Percentiles rank a stretch among this genome's conserved stretches.
Evolutionary conservation across 2,329 filamentous ascomycete genomes (phyloP).

Genomic region (Botrytis galanthina): DNA sequence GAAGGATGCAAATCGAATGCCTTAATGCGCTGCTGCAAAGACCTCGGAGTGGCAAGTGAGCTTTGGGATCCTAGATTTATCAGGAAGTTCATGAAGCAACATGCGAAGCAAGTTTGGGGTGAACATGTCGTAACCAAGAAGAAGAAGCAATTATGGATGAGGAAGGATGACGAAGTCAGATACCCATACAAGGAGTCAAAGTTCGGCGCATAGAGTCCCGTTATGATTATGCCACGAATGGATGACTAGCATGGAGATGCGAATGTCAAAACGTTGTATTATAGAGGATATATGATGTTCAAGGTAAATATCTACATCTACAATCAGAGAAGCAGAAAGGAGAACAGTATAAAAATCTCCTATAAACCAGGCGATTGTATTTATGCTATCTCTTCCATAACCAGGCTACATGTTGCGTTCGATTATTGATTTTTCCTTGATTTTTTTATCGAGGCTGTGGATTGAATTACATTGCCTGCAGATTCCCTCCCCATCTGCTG

Average conservation of each 20-base stretch:
- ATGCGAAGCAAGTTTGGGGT: slow-evolving; percentile 80
- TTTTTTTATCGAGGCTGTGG: neutral
- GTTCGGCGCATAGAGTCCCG: slow-evolving; percentile 28
- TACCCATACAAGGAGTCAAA: slow-evolving; percentile 57
- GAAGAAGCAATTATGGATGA: slow-evolving; percentile 81
- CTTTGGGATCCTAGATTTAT: slow-evolving; percentile 96
- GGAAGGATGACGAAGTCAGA: slow-evolving; percentile 74
- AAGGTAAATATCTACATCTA: neutral
- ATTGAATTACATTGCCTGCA: neutral
- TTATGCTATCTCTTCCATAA: neutral
- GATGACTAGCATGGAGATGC: neutral
- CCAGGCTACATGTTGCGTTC: neutral
- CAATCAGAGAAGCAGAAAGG: neutral
- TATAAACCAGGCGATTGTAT: neutral
- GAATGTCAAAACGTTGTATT: neutral
- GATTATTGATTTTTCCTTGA: neutral
- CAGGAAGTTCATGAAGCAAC: slow-evolving; percentile 71
- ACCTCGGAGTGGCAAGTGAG: slow-evolving; percentile 89
- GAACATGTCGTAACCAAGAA: slow-evolving; percentile 86
- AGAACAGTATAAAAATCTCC: slow-evolving; percentile 4
- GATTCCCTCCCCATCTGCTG: neutral
- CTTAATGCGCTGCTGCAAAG: slow-evolving; percentile 97
- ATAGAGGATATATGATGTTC: slow-evolving; percentile 6
- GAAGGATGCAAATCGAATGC: slow-evolving; percentile 98
- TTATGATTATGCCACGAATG: neutral